phyloP scores from a whole-genome alignment of 1,284 basidiomycete species.

The Ceratobasidium sp. region DNA sequence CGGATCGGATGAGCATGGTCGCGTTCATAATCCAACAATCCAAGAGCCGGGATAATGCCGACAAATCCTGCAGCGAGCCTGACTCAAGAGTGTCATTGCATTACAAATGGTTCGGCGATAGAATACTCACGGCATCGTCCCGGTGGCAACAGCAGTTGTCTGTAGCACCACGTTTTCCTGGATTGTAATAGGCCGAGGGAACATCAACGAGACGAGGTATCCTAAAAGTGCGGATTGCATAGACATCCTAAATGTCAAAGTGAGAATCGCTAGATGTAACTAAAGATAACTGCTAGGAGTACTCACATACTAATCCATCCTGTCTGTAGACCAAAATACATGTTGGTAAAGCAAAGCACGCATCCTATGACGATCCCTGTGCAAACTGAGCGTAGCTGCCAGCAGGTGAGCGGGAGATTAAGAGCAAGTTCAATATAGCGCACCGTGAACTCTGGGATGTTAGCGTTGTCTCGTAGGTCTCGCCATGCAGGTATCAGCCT shows the following conservation, averaged over 20 bases:
- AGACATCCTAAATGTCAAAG: conserved; percentile 83
- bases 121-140: conserved; percentile 63
- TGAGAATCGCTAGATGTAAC: conserved; percentile 7
- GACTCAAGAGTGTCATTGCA: conserved; percentile 68
- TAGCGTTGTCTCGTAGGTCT: background rate
- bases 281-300: background rate
- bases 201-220: conserved; percentile 83
- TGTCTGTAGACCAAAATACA: conserved; percentile 82
- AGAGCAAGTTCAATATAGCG: background rate
- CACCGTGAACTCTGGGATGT: conserved; percentile 40
- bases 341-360: conserved; percentile 79
- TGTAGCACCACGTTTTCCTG: conserved; percentile 95
- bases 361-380: conserved; percentile 77
- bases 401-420: background rate
- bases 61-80: conserved; percentile 90
- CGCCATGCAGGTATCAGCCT: conserved; percentile 6
- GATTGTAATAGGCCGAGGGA: conserved; percentile 79
- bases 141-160: conserved; percentile 94
- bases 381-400: conserved; percentile 64
- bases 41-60: conserved; percentile 92
- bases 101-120: background rate
- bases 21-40: conserved; percentile 76
- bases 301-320: conserved; percentile 80
- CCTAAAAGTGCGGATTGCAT: conserved; percentile 93
- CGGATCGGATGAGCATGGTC: conserved; percentile 84